Percentiles rank a stretch among this genome's conserved stretches.
These are phyloP conservation scores for Fusarium sp. DNA, from an alignment of 2,329 filamentous ascomycete genomes.

Conservation along the genomic window DNA sequence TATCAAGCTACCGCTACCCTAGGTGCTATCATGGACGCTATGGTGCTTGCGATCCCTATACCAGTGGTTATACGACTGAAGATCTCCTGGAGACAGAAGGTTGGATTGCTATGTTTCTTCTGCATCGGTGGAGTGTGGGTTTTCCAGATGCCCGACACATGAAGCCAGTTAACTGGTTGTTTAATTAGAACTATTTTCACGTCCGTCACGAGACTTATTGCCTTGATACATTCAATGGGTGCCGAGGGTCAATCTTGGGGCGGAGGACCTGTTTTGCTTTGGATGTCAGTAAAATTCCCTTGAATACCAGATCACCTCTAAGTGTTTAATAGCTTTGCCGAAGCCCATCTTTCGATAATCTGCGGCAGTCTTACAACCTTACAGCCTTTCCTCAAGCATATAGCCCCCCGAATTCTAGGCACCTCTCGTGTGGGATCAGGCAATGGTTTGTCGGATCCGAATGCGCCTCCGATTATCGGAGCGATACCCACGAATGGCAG, in stretches of 20 bases:
- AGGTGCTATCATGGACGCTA: too few species aligned
- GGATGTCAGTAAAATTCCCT: conserved; percentile 23
- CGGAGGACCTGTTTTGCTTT: conserved; percentile 23
- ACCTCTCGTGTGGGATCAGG: conserved; percentile 9
- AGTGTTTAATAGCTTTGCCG: conserved; percentile 14
- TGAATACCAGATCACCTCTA: not conserved
- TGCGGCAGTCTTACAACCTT: conserved; percentile 28
- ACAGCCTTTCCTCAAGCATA: conserved; percentile 32
- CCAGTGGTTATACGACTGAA: not conserved
- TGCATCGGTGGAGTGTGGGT: conserved; percentile 15
- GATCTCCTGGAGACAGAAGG: conserved; percentile 15
- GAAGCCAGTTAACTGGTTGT: not conserved
- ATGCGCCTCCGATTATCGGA: conserved; percentile 23
- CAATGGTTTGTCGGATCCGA: conserved; percentile 15
- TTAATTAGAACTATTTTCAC: conserved; percentile 26
- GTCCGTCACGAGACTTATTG: conserved; percentile 31
- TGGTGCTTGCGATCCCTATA: too few species aligned
- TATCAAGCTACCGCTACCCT: too few species aligned
- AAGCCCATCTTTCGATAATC: conserved; percentile 35
- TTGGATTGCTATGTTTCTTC: conserved; percentile 27
- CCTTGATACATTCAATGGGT: conserved; percentile 19
- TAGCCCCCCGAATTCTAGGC: conserved; percentile 24
- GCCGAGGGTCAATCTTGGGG: conserved; percentile 24
- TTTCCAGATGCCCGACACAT: fast-evolving
- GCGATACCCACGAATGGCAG: conserved; percentile 3